A percentile compares a stretch with the other conserved stretches of the same genome.
phyloP scores from a whole-genome alignment of 225 moss, liverwort and hornwort genomes.

The Sphagnum tenellum region DNA sequence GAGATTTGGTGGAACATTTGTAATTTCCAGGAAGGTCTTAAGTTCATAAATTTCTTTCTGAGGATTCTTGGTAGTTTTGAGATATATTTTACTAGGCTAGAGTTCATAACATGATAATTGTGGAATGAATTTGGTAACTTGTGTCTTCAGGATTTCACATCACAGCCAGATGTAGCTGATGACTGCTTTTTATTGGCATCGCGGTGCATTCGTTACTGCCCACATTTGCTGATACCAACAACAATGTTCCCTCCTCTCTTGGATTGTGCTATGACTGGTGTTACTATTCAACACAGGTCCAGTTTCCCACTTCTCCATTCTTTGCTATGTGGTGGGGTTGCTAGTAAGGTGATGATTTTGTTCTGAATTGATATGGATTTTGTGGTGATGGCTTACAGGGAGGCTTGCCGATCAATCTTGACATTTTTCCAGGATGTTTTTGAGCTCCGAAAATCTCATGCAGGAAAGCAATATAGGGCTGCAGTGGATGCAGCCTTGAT shows the following conservation, averaged over 20 bases:
- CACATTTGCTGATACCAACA: constrained; percentile 64
- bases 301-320: background rate
- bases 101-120: no score
- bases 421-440: constrained; percentile 80
- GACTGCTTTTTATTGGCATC: constrained; percentile 95
- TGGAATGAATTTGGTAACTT: no score
- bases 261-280: constrained; percentile 85
- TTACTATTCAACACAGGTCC: constrained; percentile 94
- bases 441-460: constrained; percentile 49
- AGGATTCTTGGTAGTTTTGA: no score
- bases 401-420: constrained; percentile 91
- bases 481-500: constrained; percentile 64
- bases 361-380: background rate
- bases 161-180: constrained; percentile 88
- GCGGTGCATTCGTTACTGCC: constrained; percentile 89
- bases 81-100: no score
- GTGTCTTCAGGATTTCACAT: constrained; percentile 71
- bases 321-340: background rate
- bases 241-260: constrained; percentile 58
- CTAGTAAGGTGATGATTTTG: background rate
- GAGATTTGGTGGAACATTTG: no score
- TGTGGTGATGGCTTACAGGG: constrained; percentile 38
- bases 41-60: no score
- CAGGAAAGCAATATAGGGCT: constrained; percentile 69
- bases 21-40: no score